Conservation (phyloP, 768 basidiomycete species). For the Rhodotorula sphaerocarpa region DNA sequence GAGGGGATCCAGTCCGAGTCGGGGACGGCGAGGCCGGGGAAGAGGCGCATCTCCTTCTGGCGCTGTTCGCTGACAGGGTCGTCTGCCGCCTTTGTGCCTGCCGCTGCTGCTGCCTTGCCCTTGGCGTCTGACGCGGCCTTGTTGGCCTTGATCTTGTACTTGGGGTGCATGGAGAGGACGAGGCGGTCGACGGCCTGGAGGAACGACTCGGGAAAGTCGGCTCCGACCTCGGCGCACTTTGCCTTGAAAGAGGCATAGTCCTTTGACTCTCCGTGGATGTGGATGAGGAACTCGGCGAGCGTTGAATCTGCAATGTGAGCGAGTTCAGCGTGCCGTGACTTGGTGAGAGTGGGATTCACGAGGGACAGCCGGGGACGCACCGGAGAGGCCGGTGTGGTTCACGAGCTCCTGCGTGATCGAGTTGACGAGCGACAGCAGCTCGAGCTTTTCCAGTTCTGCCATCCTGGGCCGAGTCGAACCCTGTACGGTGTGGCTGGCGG, state of each 20-base stretch:
- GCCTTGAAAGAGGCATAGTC: slow-evolving; percentile 65
- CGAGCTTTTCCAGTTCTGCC: slow-evolving; percentile 68
- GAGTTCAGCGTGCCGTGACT: slow-evolving; percentile 39
- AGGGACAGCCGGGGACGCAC: slow-evolving; percentile 1
- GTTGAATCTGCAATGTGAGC: slow-evolving; percentile 65
- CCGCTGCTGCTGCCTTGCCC: slow-evolving; percentile 37
- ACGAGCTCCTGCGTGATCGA: slow-evolving; percentile 88
- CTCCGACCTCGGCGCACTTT: slow-evolving; percentile 66
- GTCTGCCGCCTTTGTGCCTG: slow-evolving; percentile 36
- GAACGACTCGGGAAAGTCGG: slow-evolving; percentile 78
- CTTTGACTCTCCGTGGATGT: slow-evolving; percentile 56
- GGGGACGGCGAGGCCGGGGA: slow-evolving; percentile 78
- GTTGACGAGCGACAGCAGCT: slow-evolving; percentile 79
- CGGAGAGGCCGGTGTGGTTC: slow-evolving; percentile 55
- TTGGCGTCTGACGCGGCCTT: slow-evolving; percentile 20
- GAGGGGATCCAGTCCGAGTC: slow-evolving; percentile 61
- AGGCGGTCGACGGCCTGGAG: slow-evolving; percentile 88
- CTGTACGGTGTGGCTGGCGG: no score
- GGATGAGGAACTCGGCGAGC: slow-evolving; percentile 88
- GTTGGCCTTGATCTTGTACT: slow-evolving; percentile 58
- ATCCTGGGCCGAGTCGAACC: slow-evolving; percentile 5
- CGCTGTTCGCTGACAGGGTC: slow-evolving; percentile 54
- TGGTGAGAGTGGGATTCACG: neutral
- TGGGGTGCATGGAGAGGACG: slow-evolving; percentile 88
- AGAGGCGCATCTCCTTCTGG: slow-evolving; percentile 65